Evolutionary conservation across 805 yeast species (phyloP).

Genomic region (Pichia exigua): DNA sequence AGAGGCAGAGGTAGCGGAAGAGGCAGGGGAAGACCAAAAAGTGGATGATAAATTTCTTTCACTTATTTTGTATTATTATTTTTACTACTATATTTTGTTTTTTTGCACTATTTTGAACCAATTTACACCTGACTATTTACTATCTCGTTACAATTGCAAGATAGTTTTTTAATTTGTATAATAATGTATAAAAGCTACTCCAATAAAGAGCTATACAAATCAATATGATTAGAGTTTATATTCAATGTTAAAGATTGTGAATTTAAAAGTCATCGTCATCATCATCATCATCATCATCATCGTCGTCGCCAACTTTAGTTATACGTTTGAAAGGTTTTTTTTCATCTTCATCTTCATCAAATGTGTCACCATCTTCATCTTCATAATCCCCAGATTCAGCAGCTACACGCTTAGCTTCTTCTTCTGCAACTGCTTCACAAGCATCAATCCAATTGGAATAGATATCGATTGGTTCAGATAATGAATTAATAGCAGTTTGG

Average conservation of each 20-base stretch:
- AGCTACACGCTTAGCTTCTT: slow-evolving; percentile 25
- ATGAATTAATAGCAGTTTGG: slow-evolving; percentile 77
- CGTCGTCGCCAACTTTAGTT: slow-evolving; percentile 12
- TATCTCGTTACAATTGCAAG: background rate
- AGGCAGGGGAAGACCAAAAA: background rate
- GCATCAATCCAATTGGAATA: slow-evolving; percentile 99
- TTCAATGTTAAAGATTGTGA: background rate
- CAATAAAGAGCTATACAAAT: background rate
- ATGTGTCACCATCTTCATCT: slow-evolving; percentile 2
- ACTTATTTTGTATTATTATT: background rate
- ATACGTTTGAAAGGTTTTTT: slow-evolving; percentile 4
- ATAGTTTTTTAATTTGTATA: background rate
- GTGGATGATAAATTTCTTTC: background rate
- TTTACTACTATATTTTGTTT: too few relatives aligned
- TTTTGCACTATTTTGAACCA: background rate
- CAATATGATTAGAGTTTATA: background rate
- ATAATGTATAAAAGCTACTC: background rate
- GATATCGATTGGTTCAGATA: slow-evolving; percentile 87
- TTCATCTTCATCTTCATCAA: slow-evolving; percentile 12
- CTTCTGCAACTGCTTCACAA: slow-evolving; percentile 79
- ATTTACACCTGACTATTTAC: background rate
- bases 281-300: slow-evolving; percentile 10
- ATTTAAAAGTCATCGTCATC: background rate
- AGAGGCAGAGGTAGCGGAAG: slow-evolving; percentile 4
- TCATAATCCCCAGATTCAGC: slow-evolving; percentile 11